phyloP scores from a whole-genome alignment of 2,329 filamentous ascomycete genomes.

The Paecilomyces formosus region DNA sequence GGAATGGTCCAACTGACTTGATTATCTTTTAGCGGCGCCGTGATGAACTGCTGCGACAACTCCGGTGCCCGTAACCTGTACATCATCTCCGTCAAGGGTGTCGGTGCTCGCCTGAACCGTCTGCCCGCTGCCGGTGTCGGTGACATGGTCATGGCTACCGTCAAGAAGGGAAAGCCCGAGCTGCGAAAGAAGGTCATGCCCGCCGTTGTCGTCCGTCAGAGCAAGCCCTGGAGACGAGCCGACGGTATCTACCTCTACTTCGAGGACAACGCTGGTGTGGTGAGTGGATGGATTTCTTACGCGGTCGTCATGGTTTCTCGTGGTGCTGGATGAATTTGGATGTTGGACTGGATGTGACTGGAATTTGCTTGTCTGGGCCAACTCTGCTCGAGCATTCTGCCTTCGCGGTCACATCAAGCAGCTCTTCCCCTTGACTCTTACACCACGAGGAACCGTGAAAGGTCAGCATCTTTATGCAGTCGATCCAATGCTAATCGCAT shows the following conservation, averaged over 20 bases:
- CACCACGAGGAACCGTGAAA: neutral
- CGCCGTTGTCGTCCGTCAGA: constrained; percentile 95
- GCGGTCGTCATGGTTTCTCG: constrained; percentile 1
- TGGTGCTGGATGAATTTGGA: neutral
- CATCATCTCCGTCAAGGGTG: constrained; percentile 99
- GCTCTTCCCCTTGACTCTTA: neutral
- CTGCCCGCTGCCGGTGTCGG: constrained; percentile 95
- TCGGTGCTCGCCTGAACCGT: constrained; percentile 94
- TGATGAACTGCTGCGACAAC: constrained; percentile 99
- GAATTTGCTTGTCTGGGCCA: neutral
- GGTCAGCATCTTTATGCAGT: neutral
- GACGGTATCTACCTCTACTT: constrained; percentile 99
- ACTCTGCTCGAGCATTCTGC: neutral
- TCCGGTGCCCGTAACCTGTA: constrained; percentile 97
- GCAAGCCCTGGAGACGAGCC: constrained; percentile 98
- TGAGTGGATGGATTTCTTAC: constrained; percentile 45
- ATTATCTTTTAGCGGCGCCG: constrained; percentile 65
- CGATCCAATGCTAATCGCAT: neutral
- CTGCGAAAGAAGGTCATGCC: constrained; percentile 99
- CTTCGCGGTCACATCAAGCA: neutral
- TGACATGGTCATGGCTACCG: constrained; percentile 99
- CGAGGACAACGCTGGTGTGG: constrained; percentile 99
- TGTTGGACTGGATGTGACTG: neutral
- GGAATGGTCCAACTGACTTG: constrained; percentile 6
- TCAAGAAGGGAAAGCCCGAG: constrained; percentile 99